Evolutionary conservation across 2,329 filamentous ascomycete species (phyloP).

Genomic region (Dactylellina leptospora): DNA sequence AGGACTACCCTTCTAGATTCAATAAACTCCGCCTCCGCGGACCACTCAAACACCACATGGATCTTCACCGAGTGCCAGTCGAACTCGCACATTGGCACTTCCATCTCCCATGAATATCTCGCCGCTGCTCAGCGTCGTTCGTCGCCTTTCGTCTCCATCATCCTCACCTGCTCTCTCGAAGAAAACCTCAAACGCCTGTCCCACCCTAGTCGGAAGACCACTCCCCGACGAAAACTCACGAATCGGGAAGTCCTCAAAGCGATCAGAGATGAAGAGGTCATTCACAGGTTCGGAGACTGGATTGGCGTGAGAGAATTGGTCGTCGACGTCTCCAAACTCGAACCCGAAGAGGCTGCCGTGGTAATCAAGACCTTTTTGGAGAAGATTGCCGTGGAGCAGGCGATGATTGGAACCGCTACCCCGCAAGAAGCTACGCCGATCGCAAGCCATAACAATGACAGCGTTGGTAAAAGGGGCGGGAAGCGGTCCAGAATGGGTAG

Average conservation of each 20-base stretch:
- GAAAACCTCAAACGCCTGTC: conserved; percentile 57
- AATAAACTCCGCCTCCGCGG: conserved; percentile 38
- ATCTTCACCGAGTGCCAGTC: conserved; percentile 57
- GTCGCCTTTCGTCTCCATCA: conserved; percentile 57
- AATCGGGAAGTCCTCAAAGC: conserved; percentile 54
- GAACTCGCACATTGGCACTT: conserved; percentile 47
- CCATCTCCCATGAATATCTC: conserved; percentile 55
- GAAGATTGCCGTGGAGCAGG: conserved; percentile 41
- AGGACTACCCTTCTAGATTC: conserved; percentile 50
- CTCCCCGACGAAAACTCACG: conserved; percentile 56
- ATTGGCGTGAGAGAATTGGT: conserved; percentile 53
- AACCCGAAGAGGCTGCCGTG: conserved; percentile 42
- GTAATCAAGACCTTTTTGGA: conserved; percentile 49
- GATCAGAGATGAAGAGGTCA: conserved; percentile 54
- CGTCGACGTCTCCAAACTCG: conserved; percentile 56
- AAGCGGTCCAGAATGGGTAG: conserved; percentile 38
- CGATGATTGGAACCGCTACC: conserved; percentile 7
- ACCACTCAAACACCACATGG: conserved; percentile 50
- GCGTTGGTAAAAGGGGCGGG: conserved; percentile 19
- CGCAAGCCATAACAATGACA: neutral
- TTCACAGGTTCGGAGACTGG: conserved; percentile 56
- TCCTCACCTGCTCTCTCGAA: conserved; percentile 57
- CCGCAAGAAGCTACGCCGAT: neutral
- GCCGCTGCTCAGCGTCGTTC: conserved; percentile 54
- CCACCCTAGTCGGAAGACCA: conserved; percentile 44